These are phyloP conservation scores for Helminthosporium solani DNA, from an alignment of 2,329 filamentous ascomycete species.

Conservation along the genomic window DNA sequence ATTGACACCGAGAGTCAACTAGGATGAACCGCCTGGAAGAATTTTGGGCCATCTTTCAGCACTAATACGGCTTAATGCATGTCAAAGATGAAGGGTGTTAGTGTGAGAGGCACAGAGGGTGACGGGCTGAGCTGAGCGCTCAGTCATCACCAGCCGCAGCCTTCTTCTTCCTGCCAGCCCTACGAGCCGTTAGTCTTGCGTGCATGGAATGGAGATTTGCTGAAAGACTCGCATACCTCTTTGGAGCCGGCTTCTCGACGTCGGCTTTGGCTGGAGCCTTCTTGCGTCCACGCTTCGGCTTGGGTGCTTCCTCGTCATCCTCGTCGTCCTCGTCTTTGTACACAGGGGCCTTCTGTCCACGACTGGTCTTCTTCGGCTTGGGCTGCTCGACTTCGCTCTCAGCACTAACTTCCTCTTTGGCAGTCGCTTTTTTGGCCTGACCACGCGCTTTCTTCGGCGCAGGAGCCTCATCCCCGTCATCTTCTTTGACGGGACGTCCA, in stretches of 20 bases:
- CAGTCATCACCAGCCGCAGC: conserved; percentile 20
- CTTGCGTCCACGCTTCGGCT: conserved; percentile 19
- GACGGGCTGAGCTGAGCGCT: neutral
- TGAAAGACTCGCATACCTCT: conserved; percentile 22
- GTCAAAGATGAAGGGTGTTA: too few species aligned
- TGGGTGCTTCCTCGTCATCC: conserved; percentile 23
- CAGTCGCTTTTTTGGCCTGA: conserved; percentile 28
- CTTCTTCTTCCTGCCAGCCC: conserved; percentile 29
- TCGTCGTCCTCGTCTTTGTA: conserved; percentile 18
- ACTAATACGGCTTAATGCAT: too few species aligned
- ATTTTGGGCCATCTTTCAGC: too few species aligned
- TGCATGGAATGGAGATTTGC: neutral
- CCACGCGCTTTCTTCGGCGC: conserved; percentile 35
- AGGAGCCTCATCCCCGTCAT: conserved; percentile 32
- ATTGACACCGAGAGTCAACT: neutral
- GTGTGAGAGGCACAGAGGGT: neutral
- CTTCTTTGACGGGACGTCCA: conserved; percentile 19
- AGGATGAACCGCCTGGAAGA: too few species aligned
- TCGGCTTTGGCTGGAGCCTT: conserved; percentile 14
- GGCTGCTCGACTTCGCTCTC: conserved; percentile 27
- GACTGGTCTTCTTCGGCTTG: conserved; percentile 18
- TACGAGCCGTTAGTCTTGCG: conserved; percentile 13
- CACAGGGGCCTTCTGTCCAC: conserved; percentile 11
- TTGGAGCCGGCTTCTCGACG: conserved; percentile 24
- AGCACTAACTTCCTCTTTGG: conserved; percentile 19